Percentiles rank a stretch among this genome's conserved stretches.
Conservation (phyloP, 2,329 filamentous ascomycete species). For the Botryotinia convoluta region DNA sequence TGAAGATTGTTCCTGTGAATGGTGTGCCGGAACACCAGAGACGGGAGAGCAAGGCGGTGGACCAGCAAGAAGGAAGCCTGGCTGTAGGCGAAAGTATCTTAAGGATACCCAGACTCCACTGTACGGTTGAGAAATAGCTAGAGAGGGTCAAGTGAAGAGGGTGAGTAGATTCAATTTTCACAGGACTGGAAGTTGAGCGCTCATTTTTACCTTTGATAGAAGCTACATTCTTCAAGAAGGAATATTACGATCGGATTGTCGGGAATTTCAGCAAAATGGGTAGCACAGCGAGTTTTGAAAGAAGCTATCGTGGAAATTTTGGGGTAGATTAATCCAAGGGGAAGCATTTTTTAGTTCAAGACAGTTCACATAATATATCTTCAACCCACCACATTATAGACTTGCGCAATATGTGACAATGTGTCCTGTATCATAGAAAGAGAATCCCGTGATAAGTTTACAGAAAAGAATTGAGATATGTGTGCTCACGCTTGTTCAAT, state of each 20-base stretch:
- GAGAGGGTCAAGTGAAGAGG: neutral
- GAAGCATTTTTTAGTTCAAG: neutral
- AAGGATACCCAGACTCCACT: neutral
- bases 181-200: neutral
- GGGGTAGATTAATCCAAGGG: neutral
- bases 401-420: neutral
- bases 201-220: neutral
- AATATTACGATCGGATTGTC: fast-evolving
- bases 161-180: neutral
- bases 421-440: neutral
- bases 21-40: neutral
- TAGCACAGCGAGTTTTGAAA: neutral
- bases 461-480: neutral
- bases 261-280: fast-evolving
- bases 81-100: neutral
- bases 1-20: neutral
- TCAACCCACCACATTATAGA: neutral
- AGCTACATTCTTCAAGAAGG: neutral
- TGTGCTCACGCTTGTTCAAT: neutral
- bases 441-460: neutral
- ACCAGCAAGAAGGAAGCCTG: neutral
- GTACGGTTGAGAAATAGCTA: neutral
- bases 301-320: neutral
- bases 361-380: neutral
- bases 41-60: neutral